Evolutionary conservation across 805 yeast genomes (phyloP).

Genomic region (Danielia reshetovae): DNA sequence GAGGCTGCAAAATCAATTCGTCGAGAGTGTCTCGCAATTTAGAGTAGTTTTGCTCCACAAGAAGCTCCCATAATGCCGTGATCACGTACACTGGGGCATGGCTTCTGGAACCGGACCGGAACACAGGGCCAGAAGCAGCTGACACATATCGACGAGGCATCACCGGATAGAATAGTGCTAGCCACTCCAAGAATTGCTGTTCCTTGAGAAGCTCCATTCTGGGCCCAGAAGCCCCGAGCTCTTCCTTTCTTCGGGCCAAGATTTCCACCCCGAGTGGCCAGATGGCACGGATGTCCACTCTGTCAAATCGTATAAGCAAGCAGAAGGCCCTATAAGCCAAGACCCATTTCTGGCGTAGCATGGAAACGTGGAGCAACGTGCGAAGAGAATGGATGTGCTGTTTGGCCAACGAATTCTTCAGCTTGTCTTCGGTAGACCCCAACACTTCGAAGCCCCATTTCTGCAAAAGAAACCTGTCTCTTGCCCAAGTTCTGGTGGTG

Average conservation of each 20-base stretch:
- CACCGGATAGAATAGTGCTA: constrained; percentile 25
- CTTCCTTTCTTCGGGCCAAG: constrained; percentile 18
- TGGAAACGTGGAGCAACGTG: constrained; percentile 45
- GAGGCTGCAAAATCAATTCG: constrained; percentile 38
- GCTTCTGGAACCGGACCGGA: constrained; percentile 37
- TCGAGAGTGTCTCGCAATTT: constrained; percentile 32
- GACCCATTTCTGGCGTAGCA: constrained; percentile 50
- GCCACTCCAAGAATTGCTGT: constrained; percentile 36
- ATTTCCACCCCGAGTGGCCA: constrained; percentile 68
- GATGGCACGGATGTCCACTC: constrained; percentile 49
- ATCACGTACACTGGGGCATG: constrained; percentile 40
- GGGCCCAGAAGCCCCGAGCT: constrained; percentile 1
- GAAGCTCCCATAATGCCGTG: constrained; percentile 40
- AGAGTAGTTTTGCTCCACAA: constrained; percentile 32
- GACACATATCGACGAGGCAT: constrained; percentile 6
- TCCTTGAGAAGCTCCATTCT: constrained; percentile 16
- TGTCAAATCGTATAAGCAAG: constrained; percentile 44
- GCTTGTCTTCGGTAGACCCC: constrained; percentile 7
- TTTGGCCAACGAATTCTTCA: constrained; percentile 9
- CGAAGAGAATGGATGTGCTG: constrained; percentile 35
- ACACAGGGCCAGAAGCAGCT: constrained; percentile 28
- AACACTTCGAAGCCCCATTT: constrained; percentile 15
- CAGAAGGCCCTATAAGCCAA: constrained; percentile 51
- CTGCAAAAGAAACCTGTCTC: constrained; percentile 6
- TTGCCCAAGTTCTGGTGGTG: constrained; percentile 7